Evolutionary conservation across 1,284 basidiomycete species (phyloP).

Genomic region (Tetrapyrgos nigripes): DNA sequence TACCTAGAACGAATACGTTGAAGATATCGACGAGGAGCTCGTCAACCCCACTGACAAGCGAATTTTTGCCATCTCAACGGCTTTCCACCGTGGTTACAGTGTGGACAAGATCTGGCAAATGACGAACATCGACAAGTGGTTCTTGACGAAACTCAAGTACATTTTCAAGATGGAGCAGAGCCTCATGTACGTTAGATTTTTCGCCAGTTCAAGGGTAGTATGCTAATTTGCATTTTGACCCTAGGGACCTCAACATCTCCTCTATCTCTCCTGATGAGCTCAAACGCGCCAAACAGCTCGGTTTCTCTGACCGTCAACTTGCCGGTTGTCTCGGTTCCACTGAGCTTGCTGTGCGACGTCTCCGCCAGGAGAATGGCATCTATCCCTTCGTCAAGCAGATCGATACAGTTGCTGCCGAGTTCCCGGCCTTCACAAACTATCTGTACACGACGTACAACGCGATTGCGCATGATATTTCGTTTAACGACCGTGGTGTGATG

Average conservation of each 20-base stretch:
- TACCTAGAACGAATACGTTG: conserved; percentile 79
- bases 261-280: conserved; percentile 73
- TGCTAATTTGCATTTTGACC: conserved; percentile 5
- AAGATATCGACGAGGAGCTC: conserved; percentile 88
- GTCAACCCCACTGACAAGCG: conserved; percentile 91
- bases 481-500: conserved; percentile 94
- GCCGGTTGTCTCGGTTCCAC: conserved; percentile 84
- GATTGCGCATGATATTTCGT: conserved; percentile 88
- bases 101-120: conserved; percentile 97
- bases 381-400: conserved; percentile 98
- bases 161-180: conserved; percentile 83
- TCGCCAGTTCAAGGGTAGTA: no score
- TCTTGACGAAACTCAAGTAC: conserved; percentile 88
- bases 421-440: conserved; percentile 99
- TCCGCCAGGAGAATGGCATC: conserved; percentile 87
- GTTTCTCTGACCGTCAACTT: conserved; percentile 95
- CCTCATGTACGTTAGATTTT: conserved; percentile 62
- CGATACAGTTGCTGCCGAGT: conserved; percentile 98
- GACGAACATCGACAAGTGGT: conserved; percentile 99
- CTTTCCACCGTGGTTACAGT: conserved; percentile 89
- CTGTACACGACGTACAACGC: conserved; percentile 99
- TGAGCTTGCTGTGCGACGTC: conserved; percentile 86
- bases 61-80: conserved; percentile 90
- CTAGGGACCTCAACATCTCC: conserved; percentile 75
- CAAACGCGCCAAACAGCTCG: conserved; percentile 90